Evolutionary conservation across 139 green algal species (phyloP).

Genomic region (Eudorina sp.): DNA sequence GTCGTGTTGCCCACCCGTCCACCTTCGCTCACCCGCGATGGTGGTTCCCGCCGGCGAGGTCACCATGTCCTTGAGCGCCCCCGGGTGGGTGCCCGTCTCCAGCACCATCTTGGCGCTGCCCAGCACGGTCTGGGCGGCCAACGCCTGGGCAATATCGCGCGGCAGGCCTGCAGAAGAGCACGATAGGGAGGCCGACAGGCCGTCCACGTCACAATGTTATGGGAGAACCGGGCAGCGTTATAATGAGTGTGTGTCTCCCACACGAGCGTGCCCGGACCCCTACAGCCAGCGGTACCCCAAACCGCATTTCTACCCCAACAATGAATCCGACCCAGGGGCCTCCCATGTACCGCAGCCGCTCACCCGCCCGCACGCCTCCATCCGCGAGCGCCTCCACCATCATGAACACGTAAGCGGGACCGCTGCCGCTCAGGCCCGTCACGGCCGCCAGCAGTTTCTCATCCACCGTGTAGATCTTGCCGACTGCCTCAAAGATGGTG

Average conservation of each 20-base stretch:
- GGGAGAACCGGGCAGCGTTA: no score
- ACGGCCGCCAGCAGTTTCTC: slow-evolving; percentile 95
- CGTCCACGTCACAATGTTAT: no score
- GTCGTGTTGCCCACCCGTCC: no score
- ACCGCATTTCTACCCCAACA: no score
- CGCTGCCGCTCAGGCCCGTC: slow-evolving; percentile 92
- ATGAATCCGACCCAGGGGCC: no score
- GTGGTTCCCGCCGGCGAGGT: slow-evolving; percentile 94
- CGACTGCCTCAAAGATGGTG: slow-evolving; percentile 82
- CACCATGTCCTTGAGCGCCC: slow-evolving; percentile 94
- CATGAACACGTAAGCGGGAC: slow-evolving; percentile 96
- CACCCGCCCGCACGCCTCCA: slow-evolving; percentile 87
- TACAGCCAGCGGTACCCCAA: no score
- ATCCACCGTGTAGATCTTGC: slow-evolving; percentile 78
- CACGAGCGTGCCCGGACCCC: no score
- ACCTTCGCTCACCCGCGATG: slow-evolving; percentile 88
- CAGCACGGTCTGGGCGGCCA: slow-evolving; percentile 90
- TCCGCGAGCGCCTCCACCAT: slow-evolving; percentile 97
- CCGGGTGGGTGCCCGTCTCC: slow-evolving; percentile 94
- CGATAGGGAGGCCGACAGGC: no score
- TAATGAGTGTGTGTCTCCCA: no score
- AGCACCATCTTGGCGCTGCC: slow-evolving; percentile 97
- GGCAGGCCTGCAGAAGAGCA: slow-evolving; percentile 89
- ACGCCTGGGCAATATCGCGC: slow-evolving; percentile 82
- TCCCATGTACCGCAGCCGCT: neutral